Percentiles rank a stretch among this genome's conserved stretches.
Conservation (phyloP, 495 filamentous ascomycete species). For the Staphylotrichum longicolle region DNA sequence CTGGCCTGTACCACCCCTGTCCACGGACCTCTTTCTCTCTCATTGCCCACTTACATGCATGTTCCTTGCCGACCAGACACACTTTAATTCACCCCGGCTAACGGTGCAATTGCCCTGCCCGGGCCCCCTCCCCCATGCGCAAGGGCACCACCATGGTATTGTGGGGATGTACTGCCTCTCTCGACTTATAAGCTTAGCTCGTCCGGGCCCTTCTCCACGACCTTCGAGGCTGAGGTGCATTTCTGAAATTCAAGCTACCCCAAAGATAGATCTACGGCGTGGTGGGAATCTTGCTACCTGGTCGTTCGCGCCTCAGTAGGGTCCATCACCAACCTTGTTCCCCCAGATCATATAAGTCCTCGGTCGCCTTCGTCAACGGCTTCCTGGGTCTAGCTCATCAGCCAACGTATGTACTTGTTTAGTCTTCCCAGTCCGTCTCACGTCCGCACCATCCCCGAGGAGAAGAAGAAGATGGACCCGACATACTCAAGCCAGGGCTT, state of each 20-base stretch:
- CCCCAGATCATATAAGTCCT: slow-evolving; percentile 32
- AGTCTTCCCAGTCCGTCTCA: slow-evolving; percentile 17
- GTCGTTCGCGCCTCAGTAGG: slow-evolving; percentile 16
- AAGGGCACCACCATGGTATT: slow-evolving; percentile 21
- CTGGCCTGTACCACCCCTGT: slow-evolving; percentile 20
- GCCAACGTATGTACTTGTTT: slow-evolving; percentile 34
- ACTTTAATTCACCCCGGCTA: slow-evolving; percentile 24
- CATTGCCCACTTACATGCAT: slow-evolving; percentile 26
- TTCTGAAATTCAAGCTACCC: slow-evolving; percentile 25
- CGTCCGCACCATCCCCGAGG: background rate
- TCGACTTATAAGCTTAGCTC: slow-evolving; percentile 35
- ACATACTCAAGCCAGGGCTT: slow-evolving; percentile 31
- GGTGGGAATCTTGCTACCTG: slow-evolving; percentile 33
- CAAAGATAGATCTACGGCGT: slow-evolving; percentile 36
- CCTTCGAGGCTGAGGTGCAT: slow-evolving; percentile 36
- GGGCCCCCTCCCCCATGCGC: slow-evolving; percentile 20
- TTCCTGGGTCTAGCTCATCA: slow-evolving; percentile 14
- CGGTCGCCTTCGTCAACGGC: slow-evolving; percentile 12
- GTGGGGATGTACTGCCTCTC: slow-evolving; percentile 34
- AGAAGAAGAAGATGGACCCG: slow-evolving; percentile 34
- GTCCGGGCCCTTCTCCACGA: slow-evolving; percentile 30
- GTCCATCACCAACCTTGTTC: slow-evolving; percentile 18
- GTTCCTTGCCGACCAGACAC: slow-evolving; percentile 23
- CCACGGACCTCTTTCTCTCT: slow-evolving; percentile 23
- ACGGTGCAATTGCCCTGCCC: slow-evolving; percentile 20